Percentiles rank a stretch among this genome's conserved stretches.
Evolutionary conservation across 495 filamentous ascomycete species (phyloP).

Genomic region (Hypoxylon fuscum): DNA sequence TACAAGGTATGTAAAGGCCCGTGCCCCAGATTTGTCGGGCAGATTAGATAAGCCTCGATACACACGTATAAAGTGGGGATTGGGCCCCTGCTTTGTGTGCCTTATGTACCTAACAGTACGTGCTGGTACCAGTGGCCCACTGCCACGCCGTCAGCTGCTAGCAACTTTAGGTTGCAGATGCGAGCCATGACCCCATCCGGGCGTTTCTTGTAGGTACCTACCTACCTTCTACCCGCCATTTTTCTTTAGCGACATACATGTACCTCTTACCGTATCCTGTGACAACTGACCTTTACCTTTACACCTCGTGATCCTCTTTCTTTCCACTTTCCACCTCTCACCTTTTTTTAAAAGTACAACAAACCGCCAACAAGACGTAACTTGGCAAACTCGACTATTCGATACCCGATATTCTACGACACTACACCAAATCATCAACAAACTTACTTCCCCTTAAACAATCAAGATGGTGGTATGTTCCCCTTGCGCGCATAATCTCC

Average conservation of each 20-base stretch:
- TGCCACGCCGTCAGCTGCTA: constrained; percentile 27
- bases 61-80: background rate
- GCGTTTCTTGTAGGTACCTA: no score
- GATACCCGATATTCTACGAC: constrained; percentile 5
- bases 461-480: constrained; percentile 42
- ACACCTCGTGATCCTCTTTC: constrained; percentile 1
- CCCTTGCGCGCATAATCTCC: constrained; percentile 18
- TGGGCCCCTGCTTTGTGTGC: background rate
- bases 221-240: no score
- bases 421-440: background rate
- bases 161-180: constrained; percentile 1
- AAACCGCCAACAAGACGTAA: background rate
- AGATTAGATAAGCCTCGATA: constrained; percentile 4
- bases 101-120: constrained; percentile 2
- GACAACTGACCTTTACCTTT: background rate
- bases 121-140: constrained; percentile 35
- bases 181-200: constrained; percentile 1
- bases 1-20: no score
- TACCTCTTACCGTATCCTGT: constrained; percentile 5
- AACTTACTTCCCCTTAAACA: background rate
- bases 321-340: constrained; percentile 8
- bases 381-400: background rate
- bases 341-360: constrained; percentile 19
- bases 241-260: no score
- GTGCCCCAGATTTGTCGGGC: constrained; percentile 5